Base-by-base conservation (phyloP, 2,329 filamentous ascomycete genomes). In the Phialophora macrospora region DNA sequence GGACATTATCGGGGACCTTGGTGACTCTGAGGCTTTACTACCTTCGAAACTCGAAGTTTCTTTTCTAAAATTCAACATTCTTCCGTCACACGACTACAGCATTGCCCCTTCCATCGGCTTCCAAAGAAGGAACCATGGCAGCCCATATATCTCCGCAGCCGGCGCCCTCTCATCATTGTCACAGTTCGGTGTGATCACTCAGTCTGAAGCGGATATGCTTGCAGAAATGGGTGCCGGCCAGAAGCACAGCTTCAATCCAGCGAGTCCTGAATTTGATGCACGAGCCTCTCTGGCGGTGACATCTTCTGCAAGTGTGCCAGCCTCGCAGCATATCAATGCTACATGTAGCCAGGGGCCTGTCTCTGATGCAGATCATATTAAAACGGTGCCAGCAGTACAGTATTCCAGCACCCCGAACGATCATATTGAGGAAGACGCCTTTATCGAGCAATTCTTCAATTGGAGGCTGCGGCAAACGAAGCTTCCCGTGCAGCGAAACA, bases 51-150 rank as follows among this genome's bases (percentile, higher is more conserved):
- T 64, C 20, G 62, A 64, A 51, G 26, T 26, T 11, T 57, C 62
- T 14, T 64, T 64, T 34, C 56, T 52, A 0, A 55, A 46, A 20
- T 54, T 64, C 46, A 64, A 64, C 28, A 60, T 64, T 14, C 49
- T 64, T 28, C 62, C 62, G 20, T 64, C 56, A 49, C 26, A 14
- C 9, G 49, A 54, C 20, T 24, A 32, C 49, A 55, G 17, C 0
- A 64, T 64, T 26, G 57, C 62, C 12, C n/a, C 24, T 32, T 38
- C 57, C 26, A 14, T 60, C 28, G 26, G 11, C 20, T 17, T 52
- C 24, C 26, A 34, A 32, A 20, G 26, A 17, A n/a, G 14, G 24
- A 51, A 9, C 6, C 7, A 51, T 17, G n/a, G 49, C 44, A 38
- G 32, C 14, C 44, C 20, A 9, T n/a, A 3, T 2, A 22, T 51